Evolutionary conservation across 768 basidiomycete genomes (phyloP), one percentile per base, ranked within the genome.

Genomic region (Dioszegia crocea): DNA sequence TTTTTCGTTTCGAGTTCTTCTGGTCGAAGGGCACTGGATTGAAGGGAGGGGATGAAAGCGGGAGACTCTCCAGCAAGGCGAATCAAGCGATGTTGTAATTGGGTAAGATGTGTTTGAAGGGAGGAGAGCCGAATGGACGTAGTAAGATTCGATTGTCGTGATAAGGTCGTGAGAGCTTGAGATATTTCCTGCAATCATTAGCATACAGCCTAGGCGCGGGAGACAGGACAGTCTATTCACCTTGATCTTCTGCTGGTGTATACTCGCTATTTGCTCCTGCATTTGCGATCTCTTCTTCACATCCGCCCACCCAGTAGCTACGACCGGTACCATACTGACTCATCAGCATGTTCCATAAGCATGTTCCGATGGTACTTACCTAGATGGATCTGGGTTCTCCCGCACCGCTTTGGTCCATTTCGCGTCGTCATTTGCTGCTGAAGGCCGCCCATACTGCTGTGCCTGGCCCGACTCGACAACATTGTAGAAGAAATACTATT

Each of bases 401-500:
- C 75, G 51, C 47, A 66, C 33, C 3, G 75, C 73, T 44, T 67
- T 71, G 30, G 54, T 63, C 75, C 75, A 76, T 29, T 70, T 68
- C 4, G 64, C 67, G 23, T 76, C 73, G 62, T 76, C 75, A 21
- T 31, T 70, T 30, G 71, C 75, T 5, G 57, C 66, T 12, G 59
- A 51, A 12, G 75, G 75, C 51, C 75, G 56, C 11, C 66, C 73
- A 61, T 76, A 76, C 24, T 67, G 63, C 17, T 61, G 57, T 4
- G 70, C 59, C 24, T 72, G 70, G 11, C 70, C 70, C 19, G 72
- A 60, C 19, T 71, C 73, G 4, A 76, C 75, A 5, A 73, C 66
- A 50, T 75, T 76, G 54, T 72, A 75, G 61, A 76, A 75, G 61
- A 69, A 76, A 48, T 68, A 70, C 75, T 76, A 45, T 12, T 23